These are phyloP conservation scores for Colletotrichum chrysophilum DNA, from an alignment of 2,329 filamentous ascomycete species.

Conservation along the genomic window DNA sequence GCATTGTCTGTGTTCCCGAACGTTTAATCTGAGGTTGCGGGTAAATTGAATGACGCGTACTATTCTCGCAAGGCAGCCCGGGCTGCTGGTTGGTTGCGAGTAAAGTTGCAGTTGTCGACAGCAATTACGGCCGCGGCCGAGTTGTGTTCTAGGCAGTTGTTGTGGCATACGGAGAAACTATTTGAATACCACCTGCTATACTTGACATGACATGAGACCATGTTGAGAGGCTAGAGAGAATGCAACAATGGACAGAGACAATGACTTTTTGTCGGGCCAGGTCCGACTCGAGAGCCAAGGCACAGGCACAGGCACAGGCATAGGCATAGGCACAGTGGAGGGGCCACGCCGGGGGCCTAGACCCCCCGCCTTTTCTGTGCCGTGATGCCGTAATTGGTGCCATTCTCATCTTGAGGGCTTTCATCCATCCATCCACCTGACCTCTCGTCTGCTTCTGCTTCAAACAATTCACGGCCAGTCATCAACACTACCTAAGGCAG, in stretches of 20 bases:
- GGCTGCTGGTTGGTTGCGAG: not conserved
- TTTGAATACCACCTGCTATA: not conserved
- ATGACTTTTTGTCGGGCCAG: not conserved
- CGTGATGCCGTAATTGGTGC: constrained; percentile 18
- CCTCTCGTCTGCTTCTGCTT: not conserved
- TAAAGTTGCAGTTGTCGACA: not conserved
- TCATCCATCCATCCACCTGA: not conserved
- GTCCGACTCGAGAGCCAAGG: not conserved
- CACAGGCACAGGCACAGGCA: not conserved
- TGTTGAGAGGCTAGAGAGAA: not conserved
- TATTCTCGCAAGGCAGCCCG: not conserved
- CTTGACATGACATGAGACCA: not conserved
- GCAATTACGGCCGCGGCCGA: not conserved
- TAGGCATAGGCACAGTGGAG: not conserved
- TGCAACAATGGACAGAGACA: not conserved
- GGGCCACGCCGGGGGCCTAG: not conserved
- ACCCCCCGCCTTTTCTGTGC: constrained; percentile 15
- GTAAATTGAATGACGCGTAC: constrained; percentile 6
- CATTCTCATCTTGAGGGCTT: not conserved
- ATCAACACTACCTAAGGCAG: not conserved
- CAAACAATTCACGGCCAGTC: not conserved
- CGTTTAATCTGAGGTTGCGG: not conserved
- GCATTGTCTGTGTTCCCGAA: not conserved
- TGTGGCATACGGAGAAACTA: not conserved
- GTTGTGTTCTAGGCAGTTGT: not conserved